phyloP scores from a whole-genome alignment of 139 green algal genomes.

The Ettlia oleoabundans region DNA sequence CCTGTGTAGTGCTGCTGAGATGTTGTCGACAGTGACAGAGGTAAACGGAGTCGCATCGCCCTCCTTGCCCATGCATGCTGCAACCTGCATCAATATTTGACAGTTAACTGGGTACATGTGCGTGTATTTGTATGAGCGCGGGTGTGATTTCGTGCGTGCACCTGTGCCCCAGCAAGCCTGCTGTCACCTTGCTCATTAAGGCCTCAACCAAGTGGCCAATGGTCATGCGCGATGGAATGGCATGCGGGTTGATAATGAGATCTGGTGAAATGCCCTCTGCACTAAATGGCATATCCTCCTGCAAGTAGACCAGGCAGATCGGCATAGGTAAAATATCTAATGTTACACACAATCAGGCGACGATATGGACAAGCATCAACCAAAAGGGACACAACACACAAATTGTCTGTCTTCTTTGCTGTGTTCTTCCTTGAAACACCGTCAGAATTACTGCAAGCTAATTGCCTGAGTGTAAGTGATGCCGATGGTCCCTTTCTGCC shows the following conservation, averaged over 20 bases:
- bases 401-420: no score
- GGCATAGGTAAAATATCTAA: no score
- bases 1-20: constrained; percentile 87
- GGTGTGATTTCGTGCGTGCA: no score
- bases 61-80: constrained; percentile 84
- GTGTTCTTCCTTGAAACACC: background rate
- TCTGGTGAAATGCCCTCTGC: constrained; percentile 93
- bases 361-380: no score
- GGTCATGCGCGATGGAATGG: constrained; percentile 99
- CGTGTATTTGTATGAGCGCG: no score
- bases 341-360: no score
- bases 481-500: constrained; percentile 97
- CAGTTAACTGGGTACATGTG: no score
- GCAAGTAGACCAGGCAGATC: background rate
- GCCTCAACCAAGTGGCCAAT: constrained; percentile 99
- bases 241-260: constrained; percentile 99
- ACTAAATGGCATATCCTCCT: constrained; percentile 85
- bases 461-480: constrained; percentile 93
- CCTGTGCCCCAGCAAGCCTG: background rate
- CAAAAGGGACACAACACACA: no score
- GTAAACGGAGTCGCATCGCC: constrained; percentile 99
- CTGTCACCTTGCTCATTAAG: constrained; percentile 93
- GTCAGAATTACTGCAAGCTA: background rate
- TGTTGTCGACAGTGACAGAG: constrained; percentile 95
- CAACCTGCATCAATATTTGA: constrained; percentile 35